Evolutionary conservation across 371 early-diverging fungal species (phyloP), one percentile per base, ranked within the genome.

Genomic region (Sporodiniella umbellata): DNA sequence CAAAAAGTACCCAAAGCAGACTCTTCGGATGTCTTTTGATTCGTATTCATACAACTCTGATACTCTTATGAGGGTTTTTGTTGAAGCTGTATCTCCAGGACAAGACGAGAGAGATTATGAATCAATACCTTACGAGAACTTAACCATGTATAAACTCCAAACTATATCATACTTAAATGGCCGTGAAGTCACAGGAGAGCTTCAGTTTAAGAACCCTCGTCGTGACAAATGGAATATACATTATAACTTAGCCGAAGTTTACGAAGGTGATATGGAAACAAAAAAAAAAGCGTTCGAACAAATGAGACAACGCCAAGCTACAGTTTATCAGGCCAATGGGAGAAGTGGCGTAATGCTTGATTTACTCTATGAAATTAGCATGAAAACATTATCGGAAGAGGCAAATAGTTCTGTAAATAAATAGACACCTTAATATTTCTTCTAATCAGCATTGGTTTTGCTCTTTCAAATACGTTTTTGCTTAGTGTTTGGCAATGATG

Each of bases 1-100:
- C 0, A 55, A 72, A 21, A 76, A 78, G 56, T 82, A 79, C 48
- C 87, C 89, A 3, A 54, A 81, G 17, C 72, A 76, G 64, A 61
- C 75, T 1, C 48, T 75, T 7, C 56, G 67, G 46, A 25, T 80
- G 6, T 69, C 81, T 12, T 68, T 81, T 43, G 70, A 78, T 22
- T 57, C 70, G 8, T 25, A 22, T 15, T 45, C 54, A 25, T 17
- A 42, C 4, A 46, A 55, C 19, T 23, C 28, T 2, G 38, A 56
- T 10, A 53, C 70, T 6, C 64, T 54, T 42, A 66, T 66, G 14
- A 68, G 76, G 21, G 65, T 80, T 6, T 69, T 67, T 51, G 68
- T 75, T 8, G 75, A 80, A 31, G 63, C 59, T 11, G 50, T 61
- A 3, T 66, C 66, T 28, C 21, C 48, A 42, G 11, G 24, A 44